phyloP scores from a whole-genome alignment of 768 basidiomycete genomes.

The Tubosaeta sp. region DNA sequence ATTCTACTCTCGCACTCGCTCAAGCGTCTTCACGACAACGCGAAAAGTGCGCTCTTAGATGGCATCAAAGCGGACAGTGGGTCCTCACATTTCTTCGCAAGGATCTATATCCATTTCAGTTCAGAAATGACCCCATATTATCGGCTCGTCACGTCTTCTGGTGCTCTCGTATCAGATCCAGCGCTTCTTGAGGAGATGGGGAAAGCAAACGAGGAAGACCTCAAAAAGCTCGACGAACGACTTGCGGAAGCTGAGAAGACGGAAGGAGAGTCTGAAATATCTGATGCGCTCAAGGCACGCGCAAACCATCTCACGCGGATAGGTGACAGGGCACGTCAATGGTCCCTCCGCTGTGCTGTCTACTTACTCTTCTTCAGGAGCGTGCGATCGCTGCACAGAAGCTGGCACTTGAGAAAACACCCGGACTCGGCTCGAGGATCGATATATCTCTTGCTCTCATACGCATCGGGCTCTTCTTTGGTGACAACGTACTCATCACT shows the following conservation, averaged over 20 bases:
- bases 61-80: conserved; percentile 78
- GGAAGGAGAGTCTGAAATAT: conserved; percentile 91
- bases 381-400: conserved; percentile 77
- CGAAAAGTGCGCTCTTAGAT: conserved; percentile 59
- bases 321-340: conserved; percentile 61
- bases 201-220: conserved; percentile 64
- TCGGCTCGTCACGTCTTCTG: conserved; percentile 49
- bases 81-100: conserved; percentile 26
- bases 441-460: conserved; percentile 88
- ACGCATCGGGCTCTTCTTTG: conserved; percentile 88
- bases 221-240: conserved; percentile 70
- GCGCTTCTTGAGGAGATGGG: conserved; percentile 23
- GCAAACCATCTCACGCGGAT: conserved; percentile 87
- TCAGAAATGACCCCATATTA: conserved; percentile 90
- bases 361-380: conserved; percentile 47
- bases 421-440: conserved; percentile 89
- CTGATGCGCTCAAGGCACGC: conserved; percentile 76
- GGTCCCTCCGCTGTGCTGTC: neutral
- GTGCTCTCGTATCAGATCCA: conserved; percentile 41
- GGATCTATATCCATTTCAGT: neutral
- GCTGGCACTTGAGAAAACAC: conserved; percentile 84
- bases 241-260: conserved; percentile 85
- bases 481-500: conserved; percentile 68
- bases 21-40: conserved; percentile 59
- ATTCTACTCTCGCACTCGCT: conserved; percentile 62